Base-by-base conservation (phyloP, 345 rosid genomes). In the Acer saccharum region DNA sequence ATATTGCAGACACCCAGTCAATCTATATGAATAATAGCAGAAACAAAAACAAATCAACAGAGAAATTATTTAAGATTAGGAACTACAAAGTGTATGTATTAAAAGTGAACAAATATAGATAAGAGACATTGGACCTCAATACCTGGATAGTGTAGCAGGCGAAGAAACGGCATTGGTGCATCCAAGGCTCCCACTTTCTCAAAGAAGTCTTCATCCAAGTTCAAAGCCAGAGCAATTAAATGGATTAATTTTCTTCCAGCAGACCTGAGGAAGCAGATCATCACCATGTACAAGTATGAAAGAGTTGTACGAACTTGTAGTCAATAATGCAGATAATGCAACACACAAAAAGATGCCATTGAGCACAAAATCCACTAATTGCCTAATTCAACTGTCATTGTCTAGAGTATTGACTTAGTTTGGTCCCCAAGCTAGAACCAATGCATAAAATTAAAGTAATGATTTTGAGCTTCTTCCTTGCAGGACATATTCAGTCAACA, bases 121-220 rank as follows among this genome's bases (percentile, higher is more conserved):
- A 55, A 65, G 66, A 41, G 50, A 72, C 67, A 63, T 4, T 68
- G 29, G 3, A 43, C 20, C 61, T 43, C 71, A 9, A 18, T 65
- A 92, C 99, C 96, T 81, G 97, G 84, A 90, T 93, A 93, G 75
- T 81, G 93, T 78, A 93, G 81, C 32, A 93, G 89, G 35, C 92
- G 90, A 77, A 92, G 87, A 80, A 84, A 75, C n/a, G 82, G 54
- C 17, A 72, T 48, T 43, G 93, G 89, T 35, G 48, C 73, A 75
- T 80, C 79, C 84, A 85, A 71, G 18, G 92, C 95, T 74, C 94
- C 97, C 12, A 90, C 61, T 81, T 83, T 77, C 79, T 83, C 88
- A 77, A 95, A 93, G 83, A 85, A 87, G 78, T 87, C 82, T 58
- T 89, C 89, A 48, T 92, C 93, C 83, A 93, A 85, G 75, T 88